phyloP scores from a whole-genome alignment of 2,329 filamentous ascomycete genomes.

The Cadophora malorum region DNA sequence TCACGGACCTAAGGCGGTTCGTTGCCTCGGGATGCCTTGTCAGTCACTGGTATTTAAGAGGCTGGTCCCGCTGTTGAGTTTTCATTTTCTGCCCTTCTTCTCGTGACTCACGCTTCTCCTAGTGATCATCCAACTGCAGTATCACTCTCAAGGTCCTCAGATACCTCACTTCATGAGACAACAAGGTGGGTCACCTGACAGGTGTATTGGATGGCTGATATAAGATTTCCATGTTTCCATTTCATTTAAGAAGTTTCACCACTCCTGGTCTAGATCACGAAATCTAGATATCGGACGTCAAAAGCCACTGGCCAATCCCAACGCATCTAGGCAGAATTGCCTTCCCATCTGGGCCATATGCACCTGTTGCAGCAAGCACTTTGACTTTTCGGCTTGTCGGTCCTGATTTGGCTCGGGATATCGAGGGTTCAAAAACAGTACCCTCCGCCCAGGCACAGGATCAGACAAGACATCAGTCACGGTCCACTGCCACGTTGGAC shows the following conservation, averaged over 20 bases:
- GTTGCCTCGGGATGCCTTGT: constrained; percentile 37
- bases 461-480: constrained; percentile 20
- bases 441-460: constrained; percentile 4
- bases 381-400: constrained; percentile 15
- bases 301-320: background rate
- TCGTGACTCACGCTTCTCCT: constrained; percentile 37
- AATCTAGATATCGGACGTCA: background rate
- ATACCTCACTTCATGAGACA: background rate
- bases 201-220: constrained; percentile 1
- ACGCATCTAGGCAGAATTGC: constrained; percentile 5
- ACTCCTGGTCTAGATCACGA: constrained; percentile 1
- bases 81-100: constrained; percentile 21
- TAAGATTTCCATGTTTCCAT: constrained; percentile 8
- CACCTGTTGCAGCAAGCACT: constrained; percentile 10
- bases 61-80: constrained; percentile 29
- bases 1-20: constrained; percentile 29
- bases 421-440: background rate
- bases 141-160: constrained; percentile 3
- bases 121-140: constrained; percentile 14
- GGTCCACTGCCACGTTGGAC: constrained; percentile 22
- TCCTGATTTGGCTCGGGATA: constrained; percentile 19
- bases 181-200: constrained; percentile 29
- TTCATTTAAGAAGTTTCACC: background rate
- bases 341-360: constrained; percentile 15
- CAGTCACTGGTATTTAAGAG: constrained; percentile 29